Evolutionary conservation across 176 grass and related monocot genomes (phyloP).

Genomic region (Cenchrus purpureus): DNA sequence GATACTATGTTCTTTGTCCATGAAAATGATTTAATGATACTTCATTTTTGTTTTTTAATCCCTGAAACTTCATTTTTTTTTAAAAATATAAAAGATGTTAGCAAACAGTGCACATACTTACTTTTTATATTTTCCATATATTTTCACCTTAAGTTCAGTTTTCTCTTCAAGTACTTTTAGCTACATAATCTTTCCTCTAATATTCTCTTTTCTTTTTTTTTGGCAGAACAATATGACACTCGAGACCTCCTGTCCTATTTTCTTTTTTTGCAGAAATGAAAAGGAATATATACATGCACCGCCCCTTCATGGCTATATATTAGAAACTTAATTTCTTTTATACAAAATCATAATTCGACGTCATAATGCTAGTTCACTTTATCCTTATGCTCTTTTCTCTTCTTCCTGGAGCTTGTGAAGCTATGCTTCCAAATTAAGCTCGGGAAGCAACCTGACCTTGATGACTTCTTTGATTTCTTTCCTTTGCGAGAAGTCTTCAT

Average conservation of each 20-base stretch:
- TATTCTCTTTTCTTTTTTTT: background rate
- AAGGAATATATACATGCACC: slow-evolving; percentile 7
- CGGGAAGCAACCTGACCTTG: slow-evolving; percentile 55
- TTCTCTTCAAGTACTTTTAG: background rate
- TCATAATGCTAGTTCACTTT: slow-evolving; percentile 30
- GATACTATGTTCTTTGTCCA: background rate
- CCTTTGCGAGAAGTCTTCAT: background rate
- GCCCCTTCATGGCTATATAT: background rate
- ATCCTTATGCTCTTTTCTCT: slow-evolving; percentile 27
- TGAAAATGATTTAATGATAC: background rate
- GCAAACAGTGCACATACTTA: background rate
- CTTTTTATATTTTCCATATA: background rate
- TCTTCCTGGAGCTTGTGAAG: slow-evolving; percentile 42
- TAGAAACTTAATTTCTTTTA: background rate
- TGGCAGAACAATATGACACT: background rate
- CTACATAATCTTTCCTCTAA: slow-evolving; percentile 13
- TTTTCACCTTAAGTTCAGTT: background rate
- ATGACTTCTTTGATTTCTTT: slow-evolving; percentile 27
- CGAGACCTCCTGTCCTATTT: background rate
- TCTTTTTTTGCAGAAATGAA: background rate
- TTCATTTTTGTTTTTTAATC: too few relatives aligned
- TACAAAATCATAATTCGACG: background rate
- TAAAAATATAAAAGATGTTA: background rate
- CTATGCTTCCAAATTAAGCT: slow-evolving; percentile 40
- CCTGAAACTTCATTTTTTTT: background rate